Base-by-base conservation (phyloP, 2,329 filamentous ascomycete species). In the Achaetomium macrosporum region DNA sequence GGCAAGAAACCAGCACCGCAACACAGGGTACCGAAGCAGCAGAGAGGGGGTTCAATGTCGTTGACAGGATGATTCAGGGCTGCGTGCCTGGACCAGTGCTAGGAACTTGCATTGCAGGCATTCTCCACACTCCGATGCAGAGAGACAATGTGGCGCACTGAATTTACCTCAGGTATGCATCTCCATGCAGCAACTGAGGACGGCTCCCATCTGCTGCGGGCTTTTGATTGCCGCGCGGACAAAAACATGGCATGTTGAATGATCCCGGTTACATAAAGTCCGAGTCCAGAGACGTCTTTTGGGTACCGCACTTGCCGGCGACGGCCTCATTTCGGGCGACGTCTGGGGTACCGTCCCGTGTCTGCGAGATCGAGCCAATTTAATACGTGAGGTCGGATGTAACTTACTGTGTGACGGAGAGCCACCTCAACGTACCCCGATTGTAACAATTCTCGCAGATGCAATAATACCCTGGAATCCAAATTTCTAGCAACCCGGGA, bases 261-360 rank as follows among this genome's bases (percentile, higher is more conserved):
- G 17, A 30, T 53, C 35, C 30, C 31, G 20, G 45, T 20, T 20
- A 6, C 13, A 12, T n/a, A 41, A 43, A 50, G 16, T 19, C 12
- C 29, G 11, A 36, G 39, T 42, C 37, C 29, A 13, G 33, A 9
- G 12, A 11, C 15, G n/a, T 35, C 43, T 36, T 49, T 20, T 46
- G 12, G 47, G 52, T 53, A 51, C 51, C 42, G 52, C 29, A 6
- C 17, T 17, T 61, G 37, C 19, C 41, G 40, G 25, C 31, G 20
- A 47, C 57, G 57, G 54, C 56, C 55, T 61, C 59, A 61, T 59
- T 51, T 61, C 57, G 59, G 59, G 47, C 54, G 37, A 37, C 39
- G 49, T 39, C 37, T 33, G 6, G 8, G 31, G 30, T 46, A 30
- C 35, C 56, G 50, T 46, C 39, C 46, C 49, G 42, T 29, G 29